Percentiles rank a stretch among this genome's conserved stretches.
Conservation (phyloP, 805 yeast genomes). For the Saturnispora serradocipensis region DNA sequence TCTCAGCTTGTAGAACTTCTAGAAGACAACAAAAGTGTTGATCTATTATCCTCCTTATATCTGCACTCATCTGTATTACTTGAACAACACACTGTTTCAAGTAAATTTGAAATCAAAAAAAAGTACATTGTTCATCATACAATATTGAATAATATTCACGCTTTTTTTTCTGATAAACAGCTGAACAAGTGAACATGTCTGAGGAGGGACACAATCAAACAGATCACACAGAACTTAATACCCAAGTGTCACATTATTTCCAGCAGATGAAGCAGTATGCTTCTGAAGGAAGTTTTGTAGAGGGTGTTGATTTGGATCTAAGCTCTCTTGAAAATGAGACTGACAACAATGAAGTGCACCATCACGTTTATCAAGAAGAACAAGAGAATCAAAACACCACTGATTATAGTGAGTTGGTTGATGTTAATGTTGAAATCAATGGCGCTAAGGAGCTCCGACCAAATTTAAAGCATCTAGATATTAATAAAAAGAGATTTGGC, state of each 20-base stretch:
- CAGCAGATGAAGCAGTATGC: conserved; percentile 19
- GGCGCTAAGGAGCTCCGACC: neutral
- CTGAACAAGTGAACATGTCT: neutral
- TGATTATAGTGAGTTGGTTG: neutral
- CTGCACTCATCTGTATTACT: conserved; percentile 9
- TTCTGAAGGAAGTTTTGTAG: conserved; percentile 9
- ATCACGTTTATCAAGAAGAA: neutral
- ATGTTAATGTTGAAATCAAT: neutral
- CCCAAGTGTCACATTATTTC: conserved; percentile 24
- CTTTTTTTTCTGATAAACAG: neutral
- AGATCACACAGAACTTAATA: conserved; percentile 22
- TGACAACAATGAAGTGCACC: neutral
- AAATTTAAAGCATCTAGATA: neutral
- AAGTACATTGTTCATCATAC: neutral
- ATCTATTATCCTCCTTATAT: conserved; percentile 14
- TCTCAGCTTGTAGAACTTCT: neutral
- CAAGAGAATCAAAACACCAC: neutral
- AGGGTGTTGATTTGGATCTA: conserved; percentile 19
- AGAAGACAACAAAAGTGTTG: conserved; percentile 5
- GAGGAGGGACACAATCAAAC: conserved; percentile 7
- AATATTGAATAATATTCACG: neutral
- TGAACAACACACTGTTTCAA: neutral
- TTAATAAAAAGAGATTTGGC: neutral
- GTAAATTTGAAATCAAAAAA: neutral
- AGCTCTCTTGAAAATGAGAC: neutral